A percentile compares a stretch with the other conserved stretches of the same genome.
These are phyloP conservation scores for Tetrahymena thermophila DNA, from an alignment of 73 alveolate species.

Conservation along the genomic window DNA sequence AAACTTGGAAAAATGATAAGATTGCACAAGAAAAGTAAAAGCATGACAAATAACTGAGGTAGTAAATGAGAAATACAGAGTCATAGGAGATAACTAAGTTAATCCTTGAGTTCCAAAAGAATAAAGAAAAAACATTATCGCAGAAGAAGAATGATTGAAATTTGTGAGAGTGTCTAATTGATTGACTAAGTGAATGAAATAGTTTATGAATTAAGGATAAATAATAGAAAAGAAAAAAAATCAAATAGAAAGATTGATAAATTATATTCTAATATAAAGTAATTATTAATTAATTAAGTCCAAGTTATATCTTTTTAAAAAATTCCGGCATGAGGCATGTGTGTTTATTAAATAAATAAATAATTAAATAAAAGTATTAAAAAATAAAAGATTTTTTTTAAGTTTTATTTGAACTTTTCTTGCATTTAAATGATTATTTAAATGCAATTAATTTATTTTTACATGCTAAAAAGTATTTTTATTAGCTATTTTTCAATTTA, in stretches of 20 bases:
- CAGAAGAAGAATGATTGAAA: not conserved
- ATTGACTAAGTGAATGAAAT: not conserved
- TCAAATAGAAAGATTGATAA: not conserved
- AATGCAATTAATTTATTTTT: no score
- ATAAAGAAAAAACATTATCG: not conserved
- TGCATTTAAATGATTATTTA: no score
- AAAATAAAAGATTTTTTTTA: not conserved
- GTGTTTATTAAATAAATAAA: no score
- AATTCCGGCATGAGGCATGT: not conserved
- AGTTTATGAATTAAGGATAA: no score
- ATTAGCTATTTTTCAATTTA: not conserved
- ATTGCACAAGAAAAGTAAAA: not conserved
- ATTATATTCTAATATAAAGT: not conserved
- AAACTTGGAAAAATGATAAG: not conserved
- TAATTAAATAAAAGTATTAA: not conserved
- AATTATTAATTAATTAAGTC: not conserved
- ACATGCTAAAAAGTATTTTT: not conserved
- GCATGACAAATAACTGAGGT: not conserved
- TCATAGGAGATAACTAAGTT: not conserved
- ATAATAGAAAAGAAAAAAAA: not conserved
- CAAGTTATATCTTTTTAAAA: no score
- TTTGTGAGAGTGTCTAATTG: no score
- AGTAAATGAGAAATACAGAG: not conserved
- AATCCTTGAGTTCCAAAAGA: not conserved
- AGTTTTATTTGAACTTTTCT: no score